phyloP scores from a whole-genome alignment of 495 filamentous ascomycete species.

The Penicillium angulare region DNA sequence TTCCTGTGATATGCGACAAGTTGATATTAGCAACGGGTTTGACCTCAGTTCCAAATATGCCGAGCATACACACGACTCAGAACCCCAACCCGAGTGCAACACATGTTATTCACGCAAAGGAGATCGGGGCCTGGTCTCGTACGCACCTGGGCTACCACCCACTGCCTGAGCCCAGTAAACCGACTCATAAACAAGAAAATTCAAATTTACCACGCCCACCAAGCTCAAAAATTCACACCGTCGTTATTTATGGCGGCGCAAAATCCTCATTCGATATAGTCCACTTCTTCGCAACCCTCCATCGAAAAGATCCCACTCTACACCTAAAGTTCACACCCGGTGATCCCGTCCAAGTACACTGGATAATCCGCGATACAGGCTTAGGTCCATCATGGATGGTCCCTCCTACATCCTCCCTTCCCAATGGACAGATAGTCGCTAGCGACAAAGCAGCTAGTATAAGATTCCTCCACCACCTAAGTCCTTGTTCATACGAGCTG shows the following conservation, averaged over 20 bases:
- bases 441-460: conserved; percentile 59
- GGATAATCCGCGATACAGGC: conserved; percentile 70
- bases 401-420: conserved; percentile 28
- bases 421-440: conserved; percentile 51
- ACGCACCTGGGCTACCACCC: conserved; percentile 27
- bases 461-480: conserved; percentile 51
- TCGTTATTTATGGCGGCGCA: conserved; percentile 63
- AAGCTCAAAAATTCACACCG: conserved; percentile 8
- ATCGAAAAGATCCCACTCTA: conserved; percentile 13
- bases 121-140: conserved; percentile 33
- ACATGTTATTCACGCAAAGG: conserved; percentile 47
- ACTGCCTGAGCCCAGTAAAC: conserved; percentile 1
- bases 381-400: conserved; percentile 25
- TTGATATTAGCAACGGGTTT: conserved; percentile 68
- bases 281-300: conserved; percentile 57
- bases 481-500: conserved; percentile 47
- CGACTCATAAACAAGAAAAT: not conserved
- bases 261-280: conserved; percentile 73
- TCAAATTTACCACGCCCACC: not conserved
- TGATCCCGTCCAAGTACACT: conserved; percentile 55
- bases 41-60: conserved; percentile 55
- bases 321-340: conserved; percentile 24
- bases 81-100: conserved; percentile 16
- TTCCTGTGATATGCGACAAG: conserved; percentile 48
- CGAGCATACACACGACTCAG: conserved; percentile 11